These are phyloP conservation scores for Amanita rubescens DNA, from an alignment of 768 basidiomycete genomes.

Conservation along the genomic window DNA sequence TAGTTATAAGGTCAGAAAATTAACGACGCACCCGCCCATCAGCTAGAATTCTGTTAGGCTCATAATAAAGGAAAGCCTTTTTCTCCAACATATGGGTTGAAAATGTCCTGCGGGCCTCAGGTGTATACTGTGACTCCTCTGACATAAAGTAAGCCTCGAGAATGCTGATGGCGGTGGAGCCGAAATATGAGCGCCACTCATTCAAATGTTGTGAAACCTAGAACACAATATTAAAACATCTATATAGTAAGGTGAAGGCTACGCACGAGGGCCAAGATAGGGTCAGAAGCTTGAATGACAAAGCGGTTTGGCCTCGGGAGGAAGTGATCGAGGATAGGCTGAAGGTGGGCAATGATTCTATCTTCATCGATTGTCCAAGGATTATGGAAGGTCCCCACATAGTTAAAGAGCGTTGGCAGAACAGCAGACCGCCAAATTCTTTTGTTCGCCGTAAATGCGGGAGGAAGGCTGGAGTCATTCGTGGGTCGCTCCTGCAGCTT, in stretches of 20 bases:
- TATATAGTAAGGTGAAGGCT: not conserved
- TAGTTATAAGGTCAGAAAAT: not conserved
- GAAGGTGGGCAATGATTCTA: too few relatives aligned
- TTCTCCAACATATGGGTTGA: not conserved
- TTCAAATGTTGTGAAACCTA: not conserved
- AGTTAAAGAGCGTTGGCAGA: too few relatives aligned
- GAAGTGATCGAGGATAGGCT: constrained; percentile 2
- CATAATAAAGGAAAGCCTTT: not conserved
- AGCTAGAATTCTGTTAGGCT: not conserved
- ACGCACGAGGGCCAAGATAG: not conserved
- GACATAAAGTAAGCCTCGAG: not conserved
- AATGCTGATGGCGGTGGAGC: not conserved
- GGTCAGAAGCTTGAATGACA: not conserved
- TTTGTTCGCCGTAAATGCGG: too few relatives aligned
- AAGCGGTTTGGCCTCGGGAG: not conserved
- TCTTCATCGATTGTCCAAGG: too few relatives aligned
- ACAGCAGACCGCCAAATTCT: too few relatives aligned
- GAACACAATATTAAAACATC: not conserved
- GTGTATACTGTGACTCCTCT: not conserved
- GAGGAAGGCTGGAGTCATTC: too few relatives aligned
- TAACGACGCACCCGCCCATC: not conserved
- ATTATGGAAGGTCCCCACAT: too few relatives aligned
- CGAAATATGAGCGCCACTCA: not conserved
- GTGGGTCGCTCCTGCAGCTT: too few relatives aligned
- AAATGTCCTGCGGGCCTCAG: too few relatives aligned